Evolutionary conservation across 2,329 filamentous ascomycete species (phyloP).

Genomic region (Dryadomyces quercivorus): DNA sequence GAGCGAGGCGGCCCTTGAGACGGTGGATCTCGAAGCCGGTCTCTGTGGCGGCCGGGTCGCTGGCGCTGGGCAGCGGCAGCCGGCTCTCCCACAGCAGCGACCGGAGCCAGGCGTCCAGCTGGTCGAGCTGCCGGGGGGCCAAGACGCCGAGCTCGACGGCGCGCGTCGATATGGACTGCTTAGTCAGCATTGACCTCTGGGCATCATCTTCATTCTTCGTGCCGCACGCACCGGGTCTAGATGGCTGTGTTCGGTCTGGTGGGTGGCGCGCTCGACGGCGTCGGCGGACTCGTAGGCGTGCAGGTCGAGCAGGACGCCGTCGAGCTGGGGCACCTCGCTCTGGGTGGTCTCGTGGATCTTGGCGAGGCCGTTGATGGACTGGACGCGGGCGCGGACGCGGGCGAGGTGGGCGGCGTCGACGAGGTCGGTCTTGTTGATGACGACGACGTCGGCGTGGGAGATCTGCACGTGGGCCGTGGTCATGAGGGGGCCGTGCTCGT

Average conservation of each 20-base stretch:
- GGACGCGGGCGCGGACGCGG: conserved; percentile 57
- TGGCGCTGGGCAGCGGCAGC: conserved; percentile 30
- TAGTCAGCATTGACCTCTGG: conserved; percentile 6
- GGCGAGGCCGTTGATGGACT: conserved; percentile 81
- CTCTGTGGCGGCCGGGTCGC: conserved; percentile 9
- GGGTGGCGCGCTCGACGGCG: conserved; percentile 55
- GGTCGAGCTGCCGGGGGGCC: conserved; percentile 39
- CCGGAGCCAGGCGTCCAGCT: conserved; percentile 71
- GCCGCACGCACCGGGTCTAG: conserved; percentile 67
- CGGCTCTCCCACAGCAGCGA: conserved; percentile 71
- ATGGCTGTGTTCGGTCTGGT: conserved; percentile 64
- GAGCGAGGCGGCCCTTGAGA: conserved; percentile 65
- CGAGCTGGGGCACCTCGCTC: conserved; percentile 67
- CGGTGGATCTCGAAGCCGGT: conserved; percentile 69
- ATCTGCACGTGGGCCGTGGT: conserved; percentile 95
- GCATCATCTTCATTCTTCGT: no score
- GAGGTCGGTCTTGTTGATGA: conserved; percentile 88
- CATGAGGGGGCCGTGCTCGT: conserved; percentile 53
- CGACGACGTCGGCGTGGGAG: conserved; percentile 87
- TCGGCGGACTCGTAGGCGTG: conserved; percentile 84
- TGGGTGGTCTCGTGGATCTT: conserved; percentile 72
- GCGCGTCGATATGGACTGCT: conserved; percentile 71
- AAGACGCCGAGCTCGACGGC: conserved; percentile 57
- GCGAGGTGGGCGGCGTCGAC: conserved; percentile 59
- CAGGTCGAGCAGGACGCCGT: conserved; percentile 77